Evolutionary conservation across 352 stramenopile genomes (phyloP), one percentile per base, ranked within the genome.

Genomic region (Thraustochytrium striatum): DNA sequence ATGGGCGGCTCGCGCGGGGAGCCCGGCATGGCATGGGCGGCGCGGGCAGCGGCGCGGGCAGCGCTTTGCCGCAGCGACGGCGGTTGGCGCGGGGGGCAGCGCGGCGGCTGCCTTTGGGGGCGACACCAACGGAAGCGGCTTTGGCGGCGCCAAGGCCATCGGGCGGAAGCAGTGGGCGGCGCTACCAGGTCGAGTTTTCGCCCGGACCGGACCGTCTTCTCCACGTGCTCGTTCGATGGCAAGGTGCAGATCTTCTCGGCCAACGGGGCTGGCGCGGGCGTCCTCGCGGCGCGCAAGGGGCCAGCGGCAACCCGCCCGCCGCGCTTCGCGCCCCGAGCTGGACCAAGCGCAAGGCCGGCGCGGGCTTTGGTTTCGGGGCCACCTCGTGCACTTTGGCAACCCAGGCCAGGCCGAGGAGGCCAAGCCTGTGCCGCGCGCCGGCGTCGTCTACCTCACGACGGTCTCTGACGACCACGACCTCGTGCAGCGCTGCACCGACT

Each of bases 351-450:
- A 89, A 89, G 9, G 90, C 86, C 44, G 91, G 91, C 57, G 95
- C 95, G 3, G 92, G 91, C n/a, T 98, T 97, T 87, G 93, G 93
- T 55, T 99, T 98, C 87, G 95, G 96, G 96, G 95, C 57, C 92
- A 94, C 72, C 83, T 98, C 52, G 88, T 98, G 38, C 92, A 88
- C 7, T 93, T 97, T 57, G 87, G 84, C 39, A 92, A 91, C 72
- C 86, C 87, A 35, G 53, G 52, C 41, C 25, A 47, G 19, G 57
- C 38, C 44, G 32, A 35, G 44, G 47, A 13, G 35, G 25, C 59
- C 19, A n/a, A 65, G 38, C 61, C 19, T 11, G 47, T 3, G 8
- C 11, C 36, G 13, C 33, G 36, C 52, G 61, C 35, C n/a, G n/a
- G 57, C 35, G 65, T 39, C 25, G 47, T 55, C 32, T 33, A 35